Evolutionary conservation across 768 basidiomycete genomes (phyloP), one percentile per base, ranked within the genome.

Genomic region (Xanthoconium stramineum): DNA sequence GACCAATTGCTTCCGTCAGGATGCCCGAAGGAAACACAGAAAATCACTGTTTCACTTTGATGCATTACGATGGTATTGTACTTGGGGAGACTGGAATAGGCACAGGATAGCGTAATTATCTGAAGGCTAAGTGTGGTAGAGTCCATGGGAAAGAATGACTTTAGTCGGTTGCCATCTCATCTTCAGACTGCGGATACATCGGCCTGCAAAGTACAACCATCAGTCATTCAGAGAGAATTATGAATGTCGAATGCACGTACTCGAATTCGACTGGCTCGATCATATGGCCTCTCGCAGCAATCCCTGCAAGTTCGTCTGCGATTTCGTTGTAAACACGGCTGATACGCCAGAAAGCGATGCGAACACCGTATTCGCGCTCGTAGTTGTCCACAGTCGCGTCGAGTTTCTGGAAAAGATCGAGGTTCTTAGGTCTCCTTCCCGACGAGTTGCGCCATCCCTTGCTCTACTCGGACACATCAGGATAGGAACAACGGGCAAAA

Each of bases 311-410:
- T 6, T 6, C n/a, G 43, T 57, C 62, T 3, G 61, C 62, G 36
- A 55, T 28, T 14, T 63, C 47, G 38, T 63, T 60, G 48, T 57
- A 14, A 35, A n/a, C 38, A 17, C 61, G 58, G 24, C 35, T 13
- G 43, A 60, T 60, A 14, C 30, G 48, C 63, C 55, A 63, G 53
- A 64, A 60, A 11, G 58, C 58, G 19, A 63, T 55, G 9, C 20
- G 50, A 46, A 64, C 44, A 11, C 24, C 33, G 4, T 50, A 54
- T 24, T 52, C 47, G 11, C 11, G 51, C 40, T 63, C 61, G 3
- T 55, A 50, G 8, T 12, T 19, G 38, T 50, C 36, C 14, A 58
- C 50, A 4, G 19, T 4, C 1, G 39, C 52, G 15, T 64, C 52
- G 24, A 61, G 63, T 8, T 15, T 47, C 30, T 45, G 57, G 33